Percentiles rank a stretch among this genome's conserved stretches.
These are phyloP conservation scores for Solanum peruvianum DNA, from an alignment of 257 asterid genomes.

Conservation along the genomic window DNA sequence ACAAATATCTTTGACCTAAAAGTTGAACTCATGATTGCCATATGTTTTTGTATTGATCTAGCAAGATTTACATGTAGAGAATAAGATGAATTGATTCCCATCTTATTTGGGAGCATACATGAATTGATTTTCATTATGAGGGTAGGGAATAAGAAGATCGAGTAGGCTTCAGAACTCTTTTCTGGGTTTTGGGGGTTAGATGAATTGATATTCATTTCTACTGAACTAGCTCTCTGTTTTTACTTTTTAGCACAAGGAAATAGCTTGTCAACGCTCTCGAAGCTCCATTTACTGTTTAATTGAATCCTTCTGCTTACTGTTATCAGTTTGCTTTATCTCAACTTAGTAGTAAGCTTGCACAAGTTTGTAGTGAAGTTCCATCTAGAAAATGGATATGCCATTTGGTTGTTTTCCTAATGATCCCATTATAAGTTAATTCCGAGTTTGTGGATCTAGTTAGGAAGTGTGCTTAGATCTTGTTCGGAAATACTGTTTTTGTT, in stretches of 20 bases:
- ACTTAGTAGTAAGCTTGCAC: neutral
- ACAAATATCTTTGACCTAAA: neutral
- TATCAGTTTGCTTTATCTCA: neutral
- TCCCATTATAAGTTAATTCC: neutral
- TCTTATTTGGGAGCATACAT: no score
- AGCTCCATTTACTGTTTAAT: neutral
- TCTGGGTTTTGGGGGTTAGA: neutral
- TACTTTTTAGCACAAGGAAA: constrained; percentile 2
- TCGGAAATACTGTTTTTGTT: neutral
- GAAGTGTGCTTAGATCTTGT: constrained; percentile 9
- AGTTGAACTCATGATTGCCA: neutral
- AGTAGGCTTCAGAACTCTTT: neutral
- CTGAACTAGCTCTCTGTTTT: neutral
- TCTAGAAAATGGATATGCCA: neutral
- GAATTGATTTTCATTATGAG: neutral
- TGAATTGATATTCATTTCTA: neutral
- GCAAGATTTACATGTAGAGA: neutral
- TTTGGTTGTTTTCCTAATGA: neutral
- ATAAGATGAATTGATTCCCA: neutral
- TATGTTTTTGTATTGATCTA: neutral
- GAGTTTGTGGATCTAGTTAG: constrained; percentile 7
- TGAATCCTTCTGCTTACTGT: neutral
- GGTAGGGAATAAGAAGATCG: neutral
- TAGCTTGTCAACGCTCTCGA: constrained; percentile 3
- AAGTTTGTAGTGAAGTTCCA: neutral